Base-by-base conservation (phyloP, 2,329 filamentous ascomycete species). In the Atkinsonella hypoxylon region DNA sequence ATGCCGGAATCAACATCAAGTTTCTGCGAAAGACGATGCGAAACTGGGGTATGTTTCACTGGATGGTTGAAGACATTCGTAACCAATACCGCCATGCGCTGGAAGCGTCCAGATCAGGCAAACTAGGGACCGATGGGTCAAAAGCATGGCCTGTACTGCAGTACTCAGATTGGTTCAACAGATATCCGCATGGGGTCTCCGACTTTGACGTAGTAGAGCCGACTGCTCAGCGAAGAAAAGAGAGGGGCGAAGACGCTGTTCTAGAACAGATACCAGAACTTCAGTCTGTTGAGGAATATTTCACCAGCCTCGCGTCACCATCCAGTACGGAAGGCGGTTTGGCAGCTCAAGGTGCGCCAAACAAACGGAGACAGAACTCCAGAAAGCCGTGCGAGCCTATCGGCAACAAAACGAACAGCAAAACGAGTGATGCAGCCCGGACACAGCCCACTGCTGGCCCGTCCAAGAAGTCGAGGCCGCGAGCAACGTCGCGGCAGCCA, bases 31-130 rank as follows among this genome's bases (percentile, higher is more conserved):
- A 88, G 67, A 95, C 97, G 87, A 96, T 95, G 73, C 87, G 87
- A 53, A 90, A 93, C 61, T 98, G 93, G 93, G 93, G 91, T 53
- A 95, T 96, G 85, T 96, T 97, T 63, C 88, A 95, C 64, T 96
- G 89, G 70, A 90, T 97, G 78, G 85, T 89, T 1, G 90, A 97
- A 63, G 93, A 91, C 60, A 76, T 96, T 36, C 89, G 93, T 53
- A 86, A 91, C 50, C 82, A 94, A 54, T 98, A 95, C 63, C 81
- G 86, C 48, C 80, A 82, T 45, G 91, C 89, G 58, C 83, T 89
- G 15, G 89, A 96, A 64, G 84, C 85, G n/a, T 81, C 83, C 31
- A 75, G 83, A 49, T 79, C 81, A 57, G 87, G 87, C 10, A 74
- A 74, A n/a, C 67, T 74, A 55, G 64, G 69, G 53, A 65, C 65